Evolutionary conservation across 495 filamentous ascomycete species (phyloP).

Genomic region (Bacidia gigantensis): DNA sequence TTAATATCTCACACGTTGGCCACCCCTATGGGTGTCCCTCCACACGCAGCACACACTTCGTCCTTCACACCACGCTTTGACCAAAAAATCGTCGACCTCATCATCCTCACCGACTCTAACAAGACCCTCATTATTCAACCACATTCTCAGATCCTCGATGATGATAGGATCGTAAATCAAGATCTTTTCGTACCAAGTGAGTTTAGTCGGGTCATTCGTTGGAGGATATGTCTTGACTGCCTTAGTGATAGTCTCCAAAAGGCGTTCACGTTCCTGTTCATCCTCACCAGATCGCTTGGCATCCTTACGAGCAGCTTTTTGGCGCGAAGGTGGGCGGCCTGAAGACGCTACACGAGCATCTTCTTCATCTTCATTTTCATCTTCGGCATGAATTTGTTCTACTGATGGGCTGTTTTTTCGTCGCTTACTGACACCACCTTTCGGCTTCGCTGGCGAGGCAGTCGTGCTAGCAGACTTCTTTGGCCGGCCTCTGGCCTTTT

Average conservation of each 20-base stretch:
- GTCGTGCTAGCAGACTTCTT: constrained; percentile 22
- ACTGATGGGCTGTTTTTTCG: background rate
- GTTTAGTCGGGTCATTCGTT: constrained; percentile 34
- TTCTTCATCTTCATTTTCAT: background rate
- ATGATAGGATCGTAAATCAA: constrained; percentile 87
- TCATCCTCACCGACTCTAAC: constrained; percentile 46
- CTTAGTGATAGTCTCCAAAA: constrained; percentile 60
- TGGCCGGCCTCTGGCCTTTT: constrained; percentile 32
- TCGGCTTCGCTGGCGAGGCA: constrained; percentile 5
- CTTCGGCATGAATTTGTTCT: background rate
- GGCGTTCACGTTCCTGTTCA: constrained; percentile 19
- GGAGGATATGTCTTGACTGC: constrained; percentile 42
- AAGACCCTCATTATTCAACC: constrained; percentile 66
- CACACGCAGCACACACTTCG: constrained; percentile 72
- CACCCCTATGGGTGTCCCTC: constrained; percentile 67
- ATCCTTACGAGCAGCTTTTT: background rate
- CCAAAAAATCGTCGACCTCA: constrained; percentile 42
- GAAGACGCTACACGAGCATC: background rate
- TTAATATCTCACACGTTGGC: constrained; percentile 15
- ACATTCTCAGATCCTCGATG: constrained; percentile 70
- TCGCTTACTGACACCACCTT: background rate
- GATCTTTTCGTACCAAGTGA: constrained; percentile 81
- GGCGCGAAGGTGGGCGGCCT: background rate
- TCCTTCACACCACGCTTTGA: constrained; percentile 79
- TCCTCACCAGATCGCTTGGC: no score